A percentile compares a stretch with the other conserved stretches of the same genome.
These are phyloP conservation scores for Musa troglodytarum DNA, from an alignment of 176 grass and related monocot genomes.

Conservation along the genomic window DNA sequence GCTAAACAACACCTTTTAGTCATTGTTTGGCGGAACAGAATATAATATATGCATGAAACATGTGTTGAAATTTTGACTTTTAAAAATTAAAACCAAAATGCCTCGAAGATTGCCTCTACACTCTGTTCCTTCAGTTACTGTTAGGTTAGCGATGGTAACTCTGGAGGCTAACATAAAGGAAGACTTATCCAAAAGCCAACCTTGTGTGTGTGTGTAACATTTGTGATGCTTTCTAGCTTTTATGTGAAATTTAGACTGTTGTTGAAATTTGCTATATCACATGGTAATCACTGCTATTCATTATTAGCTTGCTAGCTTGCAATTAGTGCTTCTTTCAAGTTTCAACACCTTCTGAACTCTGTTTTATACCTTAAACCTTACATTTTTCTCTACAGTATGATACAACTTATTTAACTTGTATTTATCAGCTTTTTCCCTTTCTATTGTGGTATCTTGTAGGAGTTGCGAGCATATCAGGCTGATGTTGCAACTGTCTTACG, in stretches of 20 bases:
- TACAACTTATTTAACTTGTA: background rate
- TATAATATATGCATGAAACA: background rate
- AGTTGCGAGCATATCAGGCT: conserved; percentile 93
- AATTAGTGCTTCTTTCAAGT: background rate
- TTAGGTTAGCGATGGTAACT: background rate
- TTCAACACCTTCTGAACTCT: too few species aligned
- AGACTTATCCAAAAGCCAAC: too few species aligned
- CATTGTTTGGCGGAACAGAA: background rate
- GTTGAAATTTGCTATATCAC: background rate
- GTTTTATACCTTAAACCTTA: too few species aligned
- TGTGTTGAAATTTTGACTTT: background rate
- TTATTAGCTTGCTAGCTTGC: background rate
- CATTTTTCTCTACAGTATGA: background rate
- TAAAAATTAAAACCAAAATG: too few species aligned
- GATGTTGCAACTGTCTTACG: conserved; percentile 92
- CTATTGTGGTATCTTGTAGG: conserved; percentile 26
- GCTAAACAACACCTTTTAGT: background rate
- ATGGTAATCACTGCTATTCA: background rate
- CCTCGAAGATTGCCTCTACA: too few species aligned
- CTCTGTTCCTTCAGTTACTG: too few species aligned
- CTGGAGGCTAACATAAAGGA: background rate
- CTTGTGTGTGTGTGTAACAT: too few species aligned
- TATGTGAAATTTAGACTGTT: background rate
- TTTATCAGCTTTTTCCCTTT: background rate
- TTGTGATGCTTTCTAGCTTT: background rate